Evolutionary conservation across 163 green algal species (phyloP).

Genomic region (Botryococcus braunii): DNA sequence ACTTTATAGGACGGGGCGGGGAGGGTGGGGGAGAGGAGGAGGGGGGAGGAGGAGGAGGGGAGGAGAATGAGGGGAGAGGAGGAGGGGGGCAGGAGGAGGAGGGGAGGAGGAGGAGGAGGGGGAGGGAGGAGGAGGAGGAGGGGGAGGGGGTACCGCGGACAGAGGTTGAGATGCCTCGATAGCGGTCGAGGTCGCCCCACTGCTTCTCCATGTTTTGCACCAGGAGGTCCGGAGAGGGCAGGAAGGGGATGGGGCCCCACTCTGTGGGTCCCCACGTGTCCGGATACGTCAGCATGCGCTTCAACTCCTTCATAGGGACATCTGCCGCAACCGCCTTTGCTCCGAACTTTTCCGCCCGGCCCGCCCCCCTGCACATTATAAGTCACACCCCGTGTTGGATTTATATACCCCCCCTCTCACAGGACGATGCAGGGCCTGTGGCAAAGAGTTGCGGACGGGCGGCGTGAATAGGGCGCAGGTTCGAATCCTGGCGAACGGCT

Average conservation of each 20-base stretch:
- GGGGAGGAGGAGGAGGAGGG: too few species aligned
- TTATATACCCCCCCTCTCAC: too few species aligned
- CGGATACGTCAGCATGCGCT: slow-evolving; percentile 65
- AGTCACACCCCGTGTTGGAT: too few species aligned
- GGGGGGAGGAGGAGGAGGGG: background rate
- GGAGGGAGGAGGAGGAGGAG: too few species aligned
- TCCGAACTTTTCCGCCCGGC: slow-evolving; percentile 36
- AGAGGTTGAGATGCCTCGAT: slow-evolving; percentile 49
- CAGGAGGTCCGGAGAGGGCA: slow-evolving; percentile 71
- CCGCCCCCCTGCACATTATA: slow-evolving; percentile 23
- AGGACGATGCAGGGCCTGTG: background rate
- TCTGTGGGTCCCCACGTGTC: slow-evolving; percentile 73
- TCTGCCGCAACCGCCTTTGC: slow-evolving; percentile 35
- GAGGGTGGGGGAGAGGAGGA: background rate
- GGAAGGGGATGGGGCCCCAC: slow-evolving; percentile 86
- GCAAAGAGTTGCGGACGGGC: background rate
- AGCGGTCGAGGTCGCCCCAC: slow-evolving; percentile 77
- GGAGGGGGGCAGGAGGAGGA: too few species aligned
- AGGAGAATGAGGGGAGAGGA: too few species aligned
- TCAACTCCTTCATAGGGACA: slow-evolving; percentile 41
- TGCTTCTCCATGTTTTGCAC: slow-evolving; percentile 72
- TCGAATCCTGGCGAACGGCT: too few species aligned
- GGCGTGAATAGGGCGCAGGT: background rate
- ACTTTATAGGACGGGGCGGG: too few species aligned
- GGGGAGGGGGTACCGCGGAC: slow-evolving; percentile 14